Evolutionary conservation across 2,329 filamentous ascomycete genomes (phyloP), one percentile per base, ranked within the genome.

Genomic region (Hypoxylon sp.): DNA sequence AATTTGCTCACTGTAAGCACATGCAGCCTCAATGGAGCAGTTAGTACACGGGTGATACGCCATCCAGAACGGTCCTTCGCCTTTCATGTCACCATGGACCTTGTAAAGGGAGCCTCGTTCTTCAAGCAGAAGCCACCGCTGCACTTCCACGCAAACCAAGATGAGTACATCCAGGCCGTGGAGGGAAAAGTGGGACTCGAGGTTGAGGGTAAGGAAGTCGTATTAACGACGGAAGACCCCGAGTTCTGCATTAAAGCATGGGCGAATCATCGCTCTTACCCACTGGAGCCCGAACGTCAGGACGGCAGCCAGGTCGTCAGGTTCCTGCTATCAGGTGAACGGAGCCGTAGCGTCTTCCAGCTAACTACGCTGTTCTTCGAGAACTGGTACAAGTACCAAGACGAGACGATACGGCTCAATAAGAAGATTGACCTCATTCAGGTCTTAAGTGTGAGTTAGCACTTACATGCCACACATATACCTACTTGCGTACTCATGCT

Each of bases 371-470:
- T 71, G 0, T 70, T 71, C 38, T 68, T 72, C 9, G 61, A 73
- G 54, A 73, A 72, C 33, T 73, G 71, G 71, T 73, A 71, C 44
- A 20, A 18, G 11, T 73, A 73, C 6, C 70, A 71, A 40, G 55
- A 73, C 3, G 45, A 68, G 0, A 14, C 67, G 0, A 24, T 70
- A 1, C 12, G 20, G 4, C n/a, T 33, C 12, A 48, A 51, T 2
- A 58, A 14, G 3, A 26, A 9, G 14, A 8, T 65, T 2, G 16
- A 49, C 16, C 14, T 69, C 2, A 60, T 72, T 1, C 68, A 72
- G 38, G 40, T 70, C 6, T 18, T 72, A 4, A 30, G 51, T 45
- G 69, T 71, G 53, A 46, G 56, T 33, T 7, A n/a, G 11, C 30
- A 9, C 9, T 22, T 26, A n/a, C n/a, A n/a, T n/a, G n/a, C n/a